phyloP scores from a whole-genome alignment of 1,139 yeast genomes.

The Saccharomycopsis phalli region DNA sequence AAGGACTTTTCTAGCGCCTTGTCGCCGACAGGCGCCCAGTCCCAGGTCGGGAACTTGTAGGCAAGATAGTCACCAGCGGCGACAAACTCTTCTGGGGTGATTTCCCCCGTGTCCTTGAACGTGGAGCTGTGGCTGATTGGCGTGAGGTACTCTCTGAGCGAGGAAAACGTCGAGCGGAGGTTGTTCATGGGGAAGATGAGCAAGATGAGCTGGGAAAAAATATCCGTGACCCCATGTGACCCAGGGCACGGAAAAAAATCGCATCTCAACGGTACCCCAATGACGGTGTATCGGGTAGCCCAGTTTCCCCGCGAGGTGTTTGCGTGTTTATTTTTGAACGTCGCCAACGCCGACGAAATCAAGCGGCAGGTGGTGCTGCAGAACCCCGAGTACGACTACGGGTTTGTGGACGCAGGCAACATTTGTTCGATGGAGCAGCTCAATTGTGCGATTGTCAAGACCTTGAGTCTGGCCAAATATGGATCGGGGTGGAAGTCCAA shows the following conservation, averaged over 20 bases:
- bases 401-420: constrained; percentile 16
- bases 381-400: constrained; percentile 11
- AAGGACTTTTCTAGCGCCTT: constrained; percentile 53
- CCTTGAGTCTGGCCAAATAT: constrained; percentile 10
- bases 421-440: constrained; percentile 14
- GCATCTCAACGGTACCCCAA: constrained; percentile 2
- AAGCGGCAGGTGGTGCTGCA: constrained; percentile 11
- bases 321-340: constrained; percentile 8
- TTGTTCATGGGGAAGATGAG: constrained; percentile 29
- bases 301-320: constrained; percentile 13
- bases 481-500: constrained; percentile 9
- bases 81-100: constrained; percentile 90
- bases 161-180: constrained; percentile 70
- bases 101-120: constrained; percentile 77
- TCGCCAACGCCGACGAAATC: constrained; percentile 13
- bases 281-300: constrained; percentile 7
- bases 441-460: constrained; percentile 13
- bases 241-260: too few relatives aligned
- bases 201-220: too few relatives aligned
- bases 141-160: constrained; percentile 84
- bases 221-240: too few relatives aligned
- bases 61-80: constrained; percentile 88
- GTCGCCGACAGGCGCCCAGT: constrained; percentile 72
- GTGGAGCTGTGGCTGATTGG: constrained; percentile 82
- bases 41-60: constrained; percentile 94